Conservation (phyloP, 768 basidiomycete species). For the Tricholoma sp. region DNA sequence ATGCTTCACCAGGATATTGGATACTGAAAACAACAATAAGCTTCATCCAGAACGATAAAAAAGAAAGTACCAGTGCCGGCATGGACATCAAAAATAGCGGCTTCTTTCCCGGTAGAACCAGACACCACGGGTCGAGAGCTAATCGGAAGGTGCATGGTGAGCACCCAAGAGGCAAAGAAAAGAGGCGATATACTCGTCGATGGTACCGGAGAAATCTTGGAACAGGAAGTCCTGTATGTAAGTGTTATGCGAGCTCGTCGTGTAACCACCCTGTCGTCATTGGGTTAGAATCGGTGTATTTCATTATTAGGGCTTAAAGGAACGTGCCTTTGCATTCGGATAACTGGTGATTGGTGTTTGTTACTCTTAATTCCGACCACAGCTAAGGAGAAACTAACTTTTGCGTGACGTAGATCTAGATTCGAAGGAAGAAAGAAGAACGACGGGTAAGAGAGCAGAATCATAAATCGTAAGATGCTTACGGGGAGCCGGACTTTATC, state of each 20-base stretch:
- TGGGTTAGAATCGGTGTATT: not conserved
- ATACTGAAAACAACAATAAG: slow-evolving; percentile 30
- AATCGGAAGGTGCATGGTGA: not conserved
- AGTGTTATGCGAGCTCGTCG: slow-evolving; percentile 44
- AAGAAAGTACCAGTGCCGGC: slow-evolving; percentile 39
- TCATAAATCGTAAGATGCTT: slow-evolving; percentile 10
- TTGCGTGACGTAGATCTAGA: slow-evolving; percentile 56
- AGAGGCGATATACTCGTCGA: slow-evolving; percentile 37
- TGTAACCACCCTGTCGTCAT: slow-evolving; percentile 31
- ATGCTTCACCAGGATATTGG: slow-evolving; percentile 44
- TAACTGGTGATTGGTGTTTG: slow-evolving; percentile 34
- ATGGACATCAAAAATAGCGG: slow-evolving; percentile 53
- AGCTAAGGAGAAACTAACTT: slow-evolving; percentile 34
- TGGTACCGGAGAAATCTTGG: slow-evolving; percentile 46
- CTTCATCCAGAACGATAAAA: not conserved
- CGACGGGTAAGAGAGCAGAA: not conserved
- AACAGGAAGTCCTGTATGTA: slow-evolving; percentile 52
- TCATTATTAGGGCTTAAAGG: not conserved
- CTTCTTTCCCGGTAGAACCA: slow-evolving; percentile 54
- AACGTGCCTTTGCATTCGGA: slow-evolving; percentile 52
- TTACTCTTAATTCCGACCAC: not conserved
- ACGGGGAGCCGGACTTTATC: slow-evolving; percentile 52
- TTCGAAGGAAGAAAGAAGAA: not conserved
- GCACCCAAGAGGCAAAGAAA: not conserved
- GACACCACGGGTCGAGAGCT: slow-evolving; percentile 22